Evolutionary conservation across 78 protist genomes (phyloP).

Genomic region (Polysphondylium violaceum): DNA sequence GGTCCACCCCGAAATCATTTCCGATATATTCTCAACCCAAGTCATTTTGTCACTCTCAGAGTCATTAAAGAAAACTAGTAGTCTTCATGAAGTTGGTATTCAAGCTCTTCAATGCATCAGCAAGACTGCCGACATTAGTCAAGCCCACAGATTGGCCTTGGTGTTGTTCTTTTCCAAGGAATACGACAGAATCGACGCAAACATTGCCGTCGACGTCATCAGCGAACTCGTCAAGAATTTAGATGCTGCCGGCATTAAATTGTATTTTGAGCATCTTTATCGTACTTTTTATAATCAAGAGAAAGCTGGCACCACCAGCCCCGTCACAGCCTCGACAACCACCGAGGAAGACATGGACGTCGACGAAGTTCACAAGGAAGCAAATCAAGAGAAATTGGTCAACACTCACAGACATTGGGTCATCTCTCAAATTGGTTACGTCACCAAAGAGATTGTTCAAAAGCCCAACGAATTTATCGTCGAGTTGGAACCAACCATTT

Average conservation of each 20-base stretch:
- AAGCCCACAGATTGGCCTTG: conserved; percentile 43
- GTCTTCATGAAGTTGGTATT: conserved; percentile 57
- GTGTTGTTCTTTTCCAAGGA: conserved; percentile 19
- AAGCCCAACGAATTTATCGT: background rate
- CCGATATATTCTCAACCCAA: conserved; percentile 2
- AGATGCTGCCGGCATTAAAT: conserved; percentile 11
- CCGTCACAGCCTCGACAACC: background rate
- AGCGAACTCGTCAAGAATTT: conserved; percentile 28
- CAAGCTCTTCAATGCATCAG: conserved; percentile 66
- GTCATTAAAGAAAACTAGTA: conserved; percentile 37
- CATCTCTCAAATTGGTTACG: conserved; percentile 20
- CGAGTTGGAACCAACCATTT: background rate
- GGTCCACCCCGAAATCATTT: conserved; percentile 18
- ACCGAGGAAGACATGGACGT: background rate
- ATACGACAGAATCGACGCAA: background rate
- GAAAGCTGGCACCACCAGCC: background rate
- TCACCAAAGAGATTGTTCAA: conserved; percentile 19
- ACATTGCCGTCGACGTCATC: conserved; percentile 42
- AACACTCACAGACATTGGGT: conserved; percentile 25
- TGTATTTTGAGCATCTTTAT: conserved; percentile 14
- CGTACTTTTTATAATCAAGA: background rate
- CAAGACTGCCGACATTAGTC: conserved; percentile 67
- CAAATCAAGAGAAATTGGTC: background rate
- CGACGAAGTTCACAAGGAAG: conserved; percentile 15
- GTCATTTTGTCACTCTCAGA: conserved; percentile 7